Conservation (phyloP, 2,329 filamentous ascomycete genomes). For the Aspergillus sp. region DNA sequence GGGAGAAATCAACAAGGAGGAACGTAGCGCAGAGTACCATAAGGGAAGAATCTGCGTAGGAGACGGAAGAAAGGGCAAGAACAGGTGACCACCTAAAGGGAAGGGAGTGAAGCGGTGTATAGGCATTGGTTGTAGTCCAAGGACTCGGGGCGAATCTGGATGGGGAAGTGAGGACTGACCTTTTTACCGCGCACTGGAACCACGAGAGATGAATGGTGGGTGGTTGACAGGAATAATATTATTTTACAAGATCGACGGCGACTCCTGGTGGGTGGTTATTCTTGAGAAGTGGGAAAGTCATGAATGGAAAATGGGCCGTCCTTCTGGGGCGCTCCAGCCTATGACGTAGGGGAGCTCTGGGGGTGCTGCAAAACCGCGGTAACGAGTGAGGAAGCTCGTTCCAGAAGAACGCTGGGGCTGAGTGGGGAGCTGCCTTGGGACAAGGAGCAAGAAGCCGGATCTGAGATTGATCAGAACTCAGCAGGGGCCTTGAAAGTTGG, state of each 20-base stretch:
- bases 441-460: slow-evolving; percentile 1
- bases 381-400: slow-evolving; percentile 6
- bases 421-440: slow-evolving; percentile 2
- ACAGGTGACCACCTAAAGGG: slow-evolving; percentile 9
- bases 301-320: slow-evolving; percentile 30
- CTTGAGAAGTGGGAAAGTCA: slow-evolving; percentile 14
- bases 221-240: slow-evolving; percentile 3
- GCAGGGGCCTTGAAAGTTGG: not conserved
- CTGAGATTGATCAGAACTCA: not conserved
- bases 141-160: not conserved
- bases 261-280: slow-evolving; percentile 24
- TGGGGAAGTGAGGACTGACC: slow-evolving; percentile 26
- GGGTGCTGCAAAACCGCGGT: slow-evolving; percentile 25
- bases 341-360: slow-evolving; percentile 39
- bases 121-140: slow-evolving; percentile 9
- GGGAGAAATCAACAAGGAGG: slow-evolving; percentile 14
- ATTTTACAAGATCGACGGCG: slow-evolving; percentile 23
- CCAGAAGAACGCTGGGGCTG: not conserved
- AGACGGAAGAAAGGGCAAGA: slow-evolving; percentile 18
- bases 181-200: slow-evolving; percentile 25
- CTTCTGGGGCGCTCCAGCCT: slow-evolving; percentile 30
- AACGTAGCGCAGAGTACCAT: slow-evolving; percentile 12
- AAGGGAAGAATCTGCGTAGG: slow-evolving; percentile 12
- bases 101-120: slow-evolving; percentile 31
- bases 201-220: slow-evolving; percentile 1